These are phyloP conservation scores for Yueomyces sinensis DNA, from an alignment of 805 yeast species.

Conservation along the genomic window DNA sequence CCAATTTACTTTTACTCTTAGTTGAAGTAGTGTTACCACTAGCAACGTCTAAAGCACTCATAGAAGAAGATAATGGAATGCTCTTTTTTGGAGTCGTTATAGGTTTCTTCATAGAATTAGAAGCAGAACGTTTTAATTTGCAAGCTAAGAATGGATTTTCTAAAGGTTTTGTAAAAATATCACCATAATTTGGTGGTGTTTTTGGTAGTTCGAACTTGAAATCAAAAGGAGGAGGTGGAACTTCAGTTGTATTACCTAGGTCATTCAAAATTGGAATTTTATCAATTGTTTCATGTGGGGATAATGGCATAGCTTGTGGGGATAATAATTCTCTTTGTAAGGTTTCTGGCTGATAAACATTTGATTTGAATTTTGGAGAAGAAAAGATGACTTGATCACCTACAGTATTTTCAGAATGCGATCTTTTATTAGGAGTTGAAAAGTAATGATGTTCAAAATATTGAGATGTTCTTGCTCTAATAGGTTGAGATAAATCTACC, in stretches of 20 bases:
- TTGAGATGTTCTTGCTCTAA: neutral
- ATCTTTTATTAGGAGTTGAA: neutral
- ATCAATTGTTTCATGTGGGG: slow-evolving; percentile 1
- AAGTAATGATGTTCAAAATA: slow-evolving; percentile 24
- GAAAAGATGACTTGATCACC: slow-evolving; percentile 1
- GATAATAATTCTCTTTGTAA: slow-evolving; percentile 35
- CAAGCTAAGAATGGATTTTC: neutral
- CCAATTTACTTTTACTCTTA: slow-evolving; percentile 33
- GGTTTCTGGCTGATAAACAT: slow-evolving; percentile 42
- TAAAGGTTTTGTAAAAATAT: neutral
- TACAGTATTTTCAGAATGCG: neutral
- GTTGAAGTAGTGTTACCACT: slow-evolving; percentile 10
- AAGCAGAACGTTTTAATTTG: no score
- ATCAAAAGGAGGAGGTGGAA: slow-evolving; percentile 13
- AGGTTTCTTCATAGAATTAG: no score
- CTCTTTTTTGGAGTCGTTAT: no score
- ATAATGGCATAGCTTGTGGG: slow-evolving; percentile 33
- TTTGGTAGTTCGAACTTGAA: slow-evolving; percentile 12
- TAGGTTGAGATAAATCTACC: neutral
- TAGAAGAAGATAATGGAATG: no score
- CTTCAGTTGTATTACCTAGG: neutral
- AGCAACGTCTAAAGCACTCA: no score
- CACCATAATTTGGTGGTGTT: slow-evolving; percentile 25
- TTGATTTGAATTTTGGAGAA: slow-evolving; percentile 29
- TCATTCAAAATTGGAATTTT: slow-evolving; percentile 17